Base-by-base conservation (phyloP, 257 asterid species). In the Cinchona pubescens region DNA sequence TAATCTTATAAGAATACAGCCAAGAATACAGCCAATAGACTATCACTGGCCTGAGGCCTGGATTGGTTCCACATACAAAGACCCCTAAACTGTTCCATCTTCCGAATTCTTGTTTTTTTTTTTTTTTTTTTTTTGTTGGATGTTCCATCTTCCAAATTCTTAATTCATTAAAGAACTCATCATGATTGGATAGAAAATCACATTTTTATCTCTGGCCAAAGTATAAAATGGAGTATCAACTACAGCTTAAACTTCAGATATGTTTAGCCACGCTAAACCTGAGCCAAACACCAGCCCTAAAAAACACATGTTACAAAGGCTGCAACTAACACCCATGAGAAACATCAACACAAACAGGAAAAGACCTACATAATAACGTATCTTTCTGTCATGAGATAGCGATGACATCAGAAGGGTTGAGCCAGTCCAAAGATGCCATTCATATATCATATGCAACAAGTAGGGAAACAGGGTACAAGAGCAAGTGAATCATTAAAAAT, bases 331-430 rank as follows among this genome's bases (percentile, higher is more conserved):
- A 34, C 37, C 64, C 34, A 71, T 2, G 9, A 12, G 60, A 5
- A n/a, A 53, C 67, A 37, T 55, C 49, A 71, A 35, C 56, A 34
- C 18, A 70, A 70, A 32, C 48, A 51, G 35, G 61, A 69, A 69
- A 48, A 45, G 29, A 30, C 56, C 35, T 16, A 43, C 30, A 14
- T 29, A 35, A 10, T 7, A 11, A 48, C 15, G 53, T 30, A 48
- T 30, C 18, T 23, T 30, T 70, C 25, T 49, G 9, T 19, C n/a
- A 70, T 34, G 48, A 70, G 32, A 37, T 11, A 21, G 38, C 25
- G 65, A 53, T 0, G 29, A 56, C 58, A 34, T 23, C 55, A n/a
- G 30, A 46, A 61, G n/a, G n/a, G 30, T 19, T 35, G 11, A 48
- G 42, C n/a, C 7, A 46, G 23, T 30, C 25, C 32, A 45, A 69